Conservation (phyloP, 108 stramenopile species). For the Fragilariopsis cylindrus region DNA sequence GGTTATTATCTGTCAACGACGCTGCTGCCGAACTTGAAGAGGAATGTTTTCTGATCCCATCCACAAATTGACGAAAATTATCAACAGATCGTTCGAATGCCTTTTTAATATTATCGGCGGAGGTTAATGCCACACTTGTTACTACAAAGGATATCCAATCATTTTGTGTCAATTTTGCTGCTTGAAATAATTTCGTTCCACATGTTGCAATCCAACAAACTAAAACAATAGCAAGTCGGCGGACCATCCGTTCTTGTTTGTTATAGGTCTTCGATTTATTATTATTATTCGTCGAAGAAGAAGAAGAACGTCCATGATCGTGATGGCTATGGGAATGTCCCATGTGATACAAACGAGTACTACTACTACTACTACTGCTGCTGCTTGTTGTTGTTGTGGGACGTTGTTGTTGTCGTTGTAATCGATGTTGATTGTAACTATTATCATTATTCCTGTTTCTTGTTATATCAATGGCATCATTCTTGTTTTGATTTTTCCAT, state of each 20-base stretch:
- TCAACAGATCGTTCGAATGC: slow-evolving; percentile 11
- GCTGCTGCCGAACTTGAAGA: slow-evolving; percentile 27
- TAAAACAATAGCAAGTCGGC: slow-evolving; percentile 49
- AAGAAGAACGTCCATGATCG: slow-evolving; percentile 18
- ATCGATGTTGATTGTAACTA: background rate
- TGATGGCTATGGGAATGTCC: slow-evolving; percentile 55
- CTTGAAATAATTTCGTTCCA: slow-evolving; percentile 38
- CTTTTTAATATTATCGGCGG: slow-evolving; percentile 19
- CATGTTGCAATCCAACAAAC: slow-evolving; percentile 54
- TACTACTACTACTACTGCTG: slow-evolving; percentile 4
- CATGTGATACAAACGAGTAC: slow-evolving; percentile 41
- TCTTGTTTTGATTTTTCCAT: background rate
- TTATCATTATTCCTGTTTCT: background rate
- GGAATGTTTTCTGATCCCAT: slow-evolving; percentile 32
- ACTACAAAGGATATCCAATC: slow-evolving; percentile 33
- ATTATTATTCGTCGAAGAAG: slow-evolving; percentile 6
- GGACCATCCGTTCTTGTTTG: slow-evolving; percentile 28
- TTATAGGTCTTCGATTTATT: background rate
- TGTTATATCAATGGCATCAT: background rate
- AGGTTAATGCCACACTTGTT: slow-evolving; percentile 16
- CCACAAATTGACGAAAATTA: slow-evolving; percentile 10
- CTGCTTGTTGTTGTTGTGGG: background rate
- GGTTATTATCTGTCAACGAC: background rate
- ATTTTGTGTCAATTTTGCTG: slow-evolving; percentile 18
- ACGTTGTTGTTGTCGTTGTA: background rate